Conservation (phyloP, 2,329 filamentous ascomycete species). For the Harringtonia lauricola region DNA sequence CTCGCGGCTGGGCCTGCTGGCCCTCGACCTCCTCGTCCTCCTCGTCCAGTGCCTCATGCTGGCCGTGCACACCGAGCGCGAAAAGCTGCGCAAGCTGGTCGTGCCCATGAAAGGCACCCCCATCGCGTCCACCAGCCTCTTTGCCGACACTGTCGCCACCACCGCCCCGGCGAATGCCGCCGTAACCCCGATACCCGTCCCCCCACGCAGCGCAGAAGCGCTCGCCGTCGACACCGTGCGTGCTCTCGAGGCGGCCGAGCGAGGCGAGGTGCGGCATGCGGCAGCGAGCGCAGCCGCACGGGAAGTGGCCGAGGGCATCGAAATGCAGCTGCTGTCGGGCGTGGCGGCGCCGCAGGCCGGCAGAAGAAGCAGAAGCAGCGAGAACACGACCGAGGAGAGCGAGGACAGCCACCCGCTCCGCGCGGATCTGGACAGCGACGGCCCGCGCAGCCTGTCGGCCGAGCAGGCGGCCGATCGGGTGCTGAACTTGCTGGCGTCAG, state of each 20-base stretch:
- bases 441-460: conserved; percentile 15
- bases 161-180: too few relatives aligned
- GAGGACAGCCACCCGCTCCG: conserved; percentile 10
- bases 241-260: conserved; percentile 46
- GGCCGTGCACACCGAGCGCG: conserved; percentile 48
- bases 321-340: conserved; percentile 28
- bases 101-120: conserved; percentile 17
- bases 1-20: conserved; percentile 42
- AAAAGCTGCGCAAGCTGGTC: conserved; percentile 40
- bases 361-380: conserved; percentile 1
- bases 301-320: conserved; percentile 30
- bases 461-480: conserved; percentile 24
- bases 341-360: conserved; percentile 11
- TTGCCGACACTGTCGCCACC: too few relatives aligned
- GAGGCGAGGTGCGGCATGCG: conserved; percentile 32
- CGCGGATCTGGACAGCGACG: conserved; percentile 10
- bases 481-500: conserved; percentile 39
- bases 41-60: conserved; percentile 53
- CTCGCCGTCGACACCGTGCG: background rate
- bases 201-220: background rate
- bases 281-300: conserved; percentile 22
- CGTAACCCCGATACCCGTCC: too few relatives aligned
- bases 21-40: conserved; percentile 45
- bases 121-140: too few relatives aligned
- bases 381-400: conserved; percentile 1